phyloP scores from a whole-genome alignment of 2,329 filamentous ascomycete species.

The Chaetomiaceae sp. region DNA sequence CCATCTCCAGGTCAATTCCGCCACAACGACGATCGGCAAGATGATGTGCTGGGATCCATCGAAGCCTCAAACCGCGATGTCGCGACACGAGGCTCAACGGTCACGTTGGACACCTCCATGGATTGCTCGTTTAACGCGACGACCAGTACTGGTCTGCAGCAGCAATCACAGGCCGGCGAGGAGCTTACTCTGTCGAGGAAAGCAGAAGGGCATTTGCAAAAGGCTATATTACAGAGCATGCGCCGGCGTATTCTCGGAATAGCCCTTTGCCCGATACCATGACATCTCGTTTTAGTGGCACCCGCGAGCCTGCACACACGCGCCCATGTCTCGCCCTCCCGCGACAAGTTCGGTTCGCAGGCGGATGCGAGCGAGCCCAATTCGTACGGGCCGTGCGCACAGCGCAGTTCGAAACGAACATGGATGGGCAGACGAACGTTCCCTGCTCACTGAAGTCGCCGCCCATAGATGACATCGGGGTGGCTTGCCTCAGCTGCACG shows the following conservation, averaged over 20 bases:
- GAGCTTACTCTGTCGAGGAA: no score
- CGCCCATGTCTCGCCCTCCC: not conserved
- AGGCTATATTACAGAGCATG: conserved; percentile 13
- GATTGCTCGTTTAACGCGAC: no score
- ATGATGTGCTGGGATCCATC: not conserved
- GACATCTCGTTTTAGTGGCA: conserved; percentile 9
- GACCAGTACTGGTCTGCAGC: not conserved
- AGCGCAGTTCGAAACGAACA: conserved; percentile 12
- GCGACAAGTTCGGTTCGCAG: no score
- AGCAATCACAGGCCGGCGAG: conserved; percentile 4
- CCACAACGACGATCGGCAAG: conserved; percentile 8
- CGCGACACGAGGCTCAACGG: not conserved
- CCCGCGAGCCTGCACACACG: conserved; percentile 6
- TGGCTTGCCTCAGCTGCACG: conserved; percentile 20
- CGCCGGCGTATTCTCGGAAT: conserved; percentile 30
- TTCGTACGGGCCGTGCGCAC: no score
- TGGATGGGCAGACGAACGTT: not conserved
- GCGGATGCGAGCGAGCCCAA: no score
- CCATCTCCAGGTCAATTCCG: not conserved
- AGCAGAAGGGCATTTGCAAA: no score
- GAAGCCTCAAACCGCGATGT: conserved; percentile 1
- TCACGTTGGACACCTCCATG: not conserved
- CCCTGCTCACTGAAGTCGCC: conserved; percentile 4
- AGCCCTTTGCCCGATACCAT: conserved; percentile 19
- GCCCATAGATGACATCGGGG: conserved; percentile 3